Base-by-base conservation (phyloP, 192 early-diverging fungal species). In the Linnemannia hyalina region DNA sequence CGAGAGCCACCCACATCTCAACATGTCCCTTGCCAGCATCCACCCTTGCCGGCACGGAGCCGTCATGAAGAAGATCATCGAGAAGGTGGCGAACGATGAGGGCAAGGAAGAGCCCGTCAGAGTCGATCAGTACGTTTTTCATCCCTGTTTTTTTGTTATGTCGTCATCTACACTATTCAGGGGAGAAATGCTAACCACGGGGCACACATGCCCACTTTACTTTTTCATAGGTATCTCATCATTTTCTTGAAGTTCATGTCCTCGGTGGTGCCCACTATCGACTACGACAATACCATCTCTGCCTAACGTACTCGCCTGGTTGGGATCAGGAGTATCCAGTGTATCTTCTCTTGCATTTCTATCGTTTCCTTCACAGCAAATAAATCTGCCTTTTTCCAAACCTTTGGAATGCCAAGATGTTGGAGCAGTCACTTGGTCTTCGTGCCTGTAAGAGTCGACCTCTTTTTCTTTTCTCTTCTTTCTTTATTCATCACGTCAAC, bases 31-130 rank as follows among this genome's bases (percentile, higher is more conserved):
- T 78, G 98, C 99, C 6, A 96, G 95, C 4, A 99, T 99, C 74
- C 99, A 99, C 89, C 98, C 99, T 9, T 99, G 99, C 94, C 95
- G 96, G 82, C 99, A 99, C 87, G 97, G 97, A 9, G 95, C 98
- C 60, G 98, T 99, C 10, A 99, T 99, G 97, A 98, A 96, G 89
- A 95, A 93, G 86, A 95, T 99, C 73, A 94, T 99, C 46, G 97
- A 99, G 77, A 94, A 94, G 78, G 91, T 95, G 89, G 88, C 88
- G 13, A 93, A 94, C 29, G 91, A 89, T 78, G 90, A 92, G 80
- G 82, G 94, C 44, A 91, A 93, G n/a, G 91, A 93, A 69, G 95
- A 92, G 38, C 82, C 91, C 82, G 87, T 98, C 44, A 91, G 97
- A 13, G 97, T 99, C 26, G 97, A 99, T 86, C 97, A 98, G 92